Evolutionary conservation across 2,329 filamentous ascomycete genomes (phyloP), one percentile per base, ranked within the genome.

Genomic region (Ophiosphaerella korrae): DNA sequence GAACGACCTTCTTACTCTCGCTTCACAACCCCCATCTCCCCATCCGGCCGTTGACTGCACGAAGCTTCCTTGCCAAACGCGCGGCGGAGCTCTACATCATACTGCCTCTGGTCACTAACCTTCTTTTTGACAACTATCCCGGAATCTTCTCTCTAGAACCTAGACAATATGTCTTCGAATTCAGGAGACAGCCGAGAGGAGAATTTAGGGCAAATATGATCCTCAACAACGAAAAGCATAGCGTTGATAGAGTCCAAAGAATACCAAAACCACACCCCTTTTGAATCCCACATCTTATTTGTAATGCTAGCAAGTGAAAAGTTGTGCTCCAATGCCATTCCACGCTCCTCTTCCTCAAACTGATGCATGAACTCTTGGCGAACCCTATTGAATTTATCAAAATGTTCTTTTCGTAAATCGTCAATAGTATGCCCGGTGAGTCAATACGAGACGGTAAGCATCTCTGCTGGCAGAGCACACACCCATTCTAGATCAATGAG

Each of bases 401-500:
- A 29, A 38, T 38, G 9, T 36, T 50, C 47, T 12, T 39, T 32
- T 18, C 41, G 32, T 45, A 50, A 14, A 26, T 45, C 38, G 33
- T 45, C 34, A 33, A 50, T 39, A 3, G 4, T 42, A n/a, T 24
- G 8, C 53, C 49, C 55, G 36, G 68, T 70, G 31, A 74, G 60
- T 71, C 66, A 75, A 55, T 68, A 70, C 3, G 66, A 67, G 24
- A 66, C 56, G 2, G 40, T n/a, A 37, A 70, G 58, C 57, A 54
- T 64, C 48, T 70, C 70, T 8, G 52, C 45, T 41, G 69, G 68
- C 37, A 65, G 58, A 18, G 70, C 54, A 52, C 63, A 74, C 16
- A 72, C 55, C 70, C 67, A 75, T 55, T 75, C 71, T 16, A 70
- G 61, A 50, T 75, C 71, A 13, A 75, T 66, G 1, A 74, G 32